Evolutionary conservation across 805 yeast species (phyloP), one percentile per base, ranked within the genome.

Genomic region (Kazachstania taianensis): DNA sequence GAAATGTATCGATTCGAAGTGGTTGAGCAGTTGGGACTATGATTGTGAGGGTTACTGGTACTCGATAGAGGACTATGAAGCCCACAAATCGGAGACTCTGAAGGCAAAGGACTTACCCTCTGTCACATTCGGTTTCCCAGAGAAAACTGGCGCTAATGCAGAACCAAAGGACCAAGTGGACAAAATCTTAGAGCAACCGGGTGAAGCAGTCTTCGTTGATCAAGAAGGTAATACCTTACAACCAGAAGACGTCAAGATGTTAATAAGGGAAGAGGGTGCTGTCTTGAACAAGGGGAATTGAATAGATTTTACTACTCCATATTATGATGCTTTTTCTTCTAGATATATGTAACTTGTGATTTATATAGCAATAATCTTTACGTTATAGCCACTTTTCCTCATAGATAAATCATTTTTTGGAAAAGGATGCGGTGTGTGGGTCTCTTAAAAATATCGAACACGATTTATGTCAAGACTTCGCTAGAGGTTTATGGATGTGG

Each of bases 11-110:
- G 61, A 67, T 24, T 63, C 86, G 32, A 74, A 75, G 61, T 59
- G 74, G 49, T 43, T 81, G 20, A 42, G 64, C 3, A 66, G 73
- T 26, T 92, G 97, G 98, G 98, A 92, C 67, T 92, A 77, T 55
- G 81, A 79, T 53, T 92, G 99, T 64, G 65, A 63, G 42, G 49
- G 66, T n/a, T 84, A 73, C 52, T 49, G 54, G 28, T 59, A 48
- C 20, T 37, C 46, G 12, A 40, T 40, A 25, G 48, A 49, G n/a
- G 55, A 52, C 5, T 58, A 53, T 32, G 38, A 42, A 16, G 44
- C 37, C 23, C 13, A 24, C 17, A 31, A 30, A 20, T 33, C 32
- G 25, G 14, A 20, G 16, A 34, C 27, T 20, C n/a, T 7, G 7
- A 15, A 16, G 12, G 6, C 33, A n/a, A 23, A 24, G 16, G 33